Conservation (phyloP, 768 basidiomycete genomes). For the Terana coerulea region DNA sequence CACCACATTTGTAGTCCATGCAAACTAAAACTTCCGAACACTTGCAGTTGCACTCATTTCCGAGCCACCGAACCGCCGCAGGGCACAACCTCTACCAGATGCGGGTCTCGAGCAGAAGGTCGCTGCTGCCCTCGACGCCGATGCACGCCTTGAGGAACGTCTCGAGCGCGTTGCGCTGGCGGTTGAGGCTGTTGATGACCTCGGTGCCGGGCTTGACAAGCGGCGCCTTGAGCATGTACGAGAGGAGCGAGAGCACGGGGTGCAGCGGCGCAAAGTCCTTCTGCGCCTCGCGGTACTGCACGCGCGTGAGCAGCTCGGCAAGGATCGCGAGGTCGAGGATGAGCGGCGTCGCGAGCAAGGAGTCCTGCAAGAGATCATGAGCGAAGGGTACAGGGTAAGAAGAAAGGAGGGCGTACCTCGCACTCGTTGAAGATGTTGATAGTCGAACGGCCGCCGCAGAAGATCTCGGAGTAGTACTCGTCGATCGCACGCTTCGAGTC, state of each 20-base stretch:
- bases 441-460: constrained; percentile 90
- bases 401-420: constrained; percentile 50
- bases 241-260: constrained; percentile 87
- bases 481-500: constrained; percentile 99
- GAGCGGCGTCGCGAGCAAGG: constrained; percentile 91
- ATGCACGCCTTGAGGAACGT: constrained; percentile 92
- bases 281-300: constrained; percentile 73
- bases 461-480: constrained; percentile 98
- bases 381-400: not conserved
- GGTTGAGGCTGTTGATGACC: constrained; percentile 92
- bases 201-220: constrained; percentile 91
- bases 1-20: too few relatives aligned
- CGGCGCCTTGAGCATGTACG: constrained; percentile 98
- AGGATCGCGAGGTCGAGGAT: constrained; percentile 93
- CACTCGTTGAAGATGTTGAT: constrained; percentile 99
- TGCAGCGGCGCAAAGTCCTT: constrained; percentile 81
- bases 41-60: too few relatives aligned
- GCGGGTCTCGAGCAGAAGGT: constrained; percentile 83
- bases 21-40: too few relatives aligned
- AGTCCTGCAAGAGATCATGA: constrained; percentile 61
- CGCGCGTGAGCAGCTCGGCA: constrained; percentile 89
- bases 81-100: constrained; percentile 80
- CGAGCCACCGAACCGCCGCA: too few relatives aligned
- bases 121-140: constrained; percentile 78
- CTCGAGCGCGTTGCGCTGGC: constrained; percentile 94